phyloP scores from a whole-genome alignment of 2,329 filamentous ascomycete genomes.

The Cercospora sesami region DNA sequence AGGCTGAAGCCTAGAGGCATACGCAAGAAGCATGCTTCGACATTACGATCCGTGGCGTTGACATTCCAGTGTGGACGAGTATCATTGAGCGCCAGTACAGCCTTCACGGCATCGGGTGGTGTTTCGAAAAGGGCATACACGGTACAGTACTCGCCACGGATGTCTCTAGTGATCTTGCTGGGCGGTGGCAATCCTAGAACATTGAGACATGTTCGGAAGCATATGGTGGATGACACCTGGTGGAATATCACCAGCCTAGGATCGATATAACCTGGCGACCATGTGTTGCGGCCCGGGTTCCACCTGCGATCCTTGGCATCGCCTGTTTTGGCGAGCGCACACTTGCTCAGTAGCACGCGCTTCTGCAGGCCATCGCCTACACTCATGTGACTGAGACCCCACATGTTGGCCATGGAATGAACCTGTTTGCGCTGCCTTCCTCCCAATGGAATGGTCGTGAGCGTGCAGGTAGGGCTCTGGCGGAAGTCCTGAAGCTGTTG shows the following conservation, averaged over 20 bases:
- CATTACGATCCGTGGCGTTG: conserved; percentile 8
- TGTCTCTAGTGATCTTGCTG: conserved; percentile 11
- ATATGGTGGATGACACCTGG: conserved; percentile 12
- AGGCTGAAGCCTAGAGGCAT: conserved; percentile 12
- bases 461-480: conserved; percentile 7
- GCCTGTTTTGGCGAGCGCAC: conserved; percentile 12
- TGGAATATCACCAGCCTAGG: conserved; percentile 17
- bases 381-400: conserved; percentile 18
- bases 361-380: conserved; percentile 6
- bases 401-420: conserved; percentile 20
- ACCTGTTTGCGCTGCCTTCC: conserved; percentile 18
- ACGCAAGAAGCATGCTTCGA: conserved; percentile 14
- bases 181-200: conserved; percentile 14
- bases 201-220: conserved; percentile 18
- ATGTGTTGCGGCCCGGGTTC: conserved; percentile 14
- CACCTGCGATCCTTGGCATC: conserved; percentile 9
- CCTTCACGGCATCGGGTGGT: conserved; percentile 6
- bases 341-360: conserved; percentile 16
- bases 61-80: conserved; percentile 16
- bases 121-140: conserved; percentile 16
- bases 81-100: conserved; percentile 7
- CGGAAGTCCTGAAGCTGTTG: conserved; percentile 17
- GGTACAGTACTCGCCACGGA: conserved; percentile 16
- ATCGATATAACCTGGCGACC: conserved; percentile 15
- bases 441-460: conserved; percentile 11